These are phyloP conservation scores for Sphagnum tenellum DNA, from an alignment of 225 moss, liverwort and hornwort species.

Conservation along the genomic window DNA sequence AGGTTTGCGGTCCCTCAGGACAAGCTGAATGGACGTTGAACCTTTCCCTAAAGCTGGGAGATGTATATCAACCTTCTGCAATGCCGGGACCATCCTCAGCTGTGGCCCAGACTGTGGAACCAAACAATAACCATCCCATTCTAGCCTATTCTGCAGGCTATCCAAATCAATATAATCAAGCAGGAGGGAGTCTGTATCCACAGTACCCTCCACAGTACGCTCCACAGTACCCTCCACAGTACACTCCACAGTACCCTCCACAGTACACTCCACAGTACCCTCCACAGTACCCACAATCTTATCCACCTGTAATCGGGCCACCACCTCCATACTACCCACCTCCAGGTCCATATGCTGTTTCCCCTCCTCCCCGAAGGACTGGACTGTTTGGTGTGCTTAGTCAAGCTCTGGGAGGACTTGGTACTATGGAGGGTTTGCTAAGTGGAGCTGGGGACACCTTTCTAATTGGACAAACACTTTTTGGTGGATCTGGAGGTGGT, in stretches of 20 bases:
- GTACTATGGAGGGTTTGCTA: no score
- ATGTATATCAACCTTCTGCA: constrained; percentile 5
- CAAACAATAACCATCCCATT: constrained; percentile 12
- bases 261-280: constrained; percentile 5
- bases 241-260: no score
- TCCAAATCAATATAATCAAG: constrained; percentile 20
- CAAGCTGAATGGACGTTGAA: constrained; percentile 50
- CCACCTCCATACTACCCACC: constrained; percentile 27
- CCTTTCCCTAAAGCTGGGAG: constrained; percentile 47
- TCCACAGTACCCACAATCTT: constrained; percentile 18
- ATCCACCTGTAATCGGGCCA: constrained; percentile 2
- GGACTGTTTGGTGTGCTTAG: constrained; percentile 9
- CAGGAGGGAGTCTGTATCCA: constrained; percentile 14
- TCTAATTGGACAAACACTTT: not conserved
- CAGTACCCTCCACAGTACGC: no score
- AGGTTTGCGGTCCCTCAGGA: constrained; percentile 61
- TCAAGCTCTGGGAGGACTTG: no score
- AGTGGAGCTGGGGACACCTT: constrained; percentile 2
- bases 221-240: no score
- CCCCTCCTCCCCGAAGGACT: constrained; percentile 8
- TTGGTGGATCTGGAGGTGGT: no score
- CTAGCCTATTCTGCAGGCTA: constrained; percentile 36
- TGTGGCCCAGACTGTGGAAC: not conserved
- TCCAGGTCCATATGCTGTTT: constrained; percentile 15
- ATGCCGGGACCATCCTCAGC: not conserved